Evolutionary conservation across 2,329 filamentous ascomycete genomes (phyloP), one percentile per base, ranked within the genome.

Genomic region (Colletotrichum australisinense): DNA sequence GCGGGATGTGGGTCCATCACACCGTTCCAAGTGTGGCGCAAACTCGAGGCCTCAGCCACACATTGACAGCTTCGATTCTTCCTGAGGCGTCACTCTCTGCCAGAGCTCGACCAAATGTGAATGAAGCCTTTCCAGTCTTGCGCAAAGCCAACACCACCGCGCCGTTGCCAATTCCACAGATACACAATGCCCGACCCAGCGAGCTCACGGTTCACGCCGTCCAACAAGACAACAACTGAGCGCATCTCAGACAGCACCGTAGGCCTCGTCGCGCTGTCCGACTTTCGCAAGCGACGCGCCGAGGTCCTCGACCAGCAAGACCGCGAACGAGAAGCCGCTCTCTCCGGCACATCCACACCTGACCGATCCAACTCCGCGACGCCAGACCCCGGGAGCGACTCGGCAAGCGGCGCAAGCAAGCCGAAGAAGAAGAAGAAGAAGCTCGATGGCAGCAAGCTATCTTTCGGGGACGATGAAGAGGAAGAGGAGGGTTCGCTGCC

Each of bases 211-310:
- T 98, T 97, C 83, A 92, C 92, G 1, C 88, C 92, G 55, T 93
- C 95, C 79, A 92, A 92, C 75, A 88, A 93, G 77, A 93, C 93
- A 1, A 93, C 94, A 1, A 91, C 96, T 81, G 93, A 98, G 79
- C 88, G 95, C 16, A 88, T 98, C 60, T 96, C 96, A 73, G 94
- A 91, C 67, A 92, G 95, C 79, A 97, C 95, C 0, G 95, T 98
- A 76, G 97, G 97, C 53, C 92, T 99, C 3, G 96, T 98, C 66
- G 91, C 94, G 71, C 92, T 98, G 56, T 95, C 94, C 76, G 97
- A 98, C 81, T 98, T 97, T 83, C 95, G 96, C 83, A 98, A 99
- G 85, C 92, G 97, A 73, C 94, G 96, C 83, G 95, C 95, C 77
- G 95, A 98, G 83, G 94, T 95, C n/a, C 87, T 98, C 60, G 96